These are phyloP conservation scores for Penicillium rolfsii DNA, from an alignment of 2,329 filamentous ascomycete genomes.

Conservation along the genomic window DNA sequence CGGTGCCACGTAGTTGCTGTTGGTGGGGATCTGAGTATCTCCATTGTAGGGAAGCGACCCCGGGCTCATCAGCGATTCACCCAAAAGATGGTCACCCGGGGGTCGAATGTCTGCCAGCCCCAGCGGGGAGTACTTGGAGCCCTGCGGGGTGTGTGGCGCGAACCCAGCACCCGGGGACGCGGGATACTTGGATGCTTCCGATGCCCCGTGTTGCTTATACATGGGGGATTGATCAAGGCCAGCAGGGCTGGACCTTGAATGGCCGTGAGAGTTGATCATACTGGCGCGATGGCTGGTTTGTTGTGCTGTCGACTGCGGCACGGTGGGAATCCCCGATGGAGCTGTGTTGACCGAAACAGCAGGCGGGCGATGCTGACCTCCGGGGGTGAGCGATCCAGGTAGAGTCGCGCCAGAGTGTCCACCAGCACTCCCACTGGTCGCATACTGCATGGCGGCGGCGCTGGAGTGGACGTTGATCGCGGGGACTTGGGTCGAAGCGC, in stretches of 20 bases:
- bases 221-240: constrained; percentile 59
- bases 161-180: constrained; percentile 49
- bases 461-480: constrained; percentile 64
- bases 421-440: constrained; percentile 42
- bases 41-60: constrained; percentile 66
- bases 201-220: constrained; percentile 65
- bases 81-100: constrained; percentile 77
- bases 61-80: constrained; percentile 68
- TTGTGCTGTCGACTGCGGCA: constrained; percentile 54
- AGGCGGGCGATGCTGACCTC: constrained; percentile 55
- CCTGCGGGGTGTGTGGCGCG: constrained; percentile 56
- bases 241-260: constrained; percentile 83
- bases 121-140: constrained; percentile 79
- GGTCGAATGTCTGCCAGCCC: constrained; percentile 91
- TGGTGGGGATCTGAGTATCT: constrained; percentile 67
- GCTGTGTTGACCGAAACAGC: constrained; percentile 60
- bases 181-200: constrained; percentile 69
- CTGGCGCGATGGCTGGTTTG: constrained; percentile 63
- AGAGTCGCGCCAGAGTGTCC: constrained; percentile 49
- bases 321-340: constrained; percentile 60
- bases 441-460: constrained; percentile 53
- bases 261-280: constrained; percentile 69
- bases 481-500: constrained; percentile 50
- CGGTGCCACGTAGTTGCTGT: constrained; percentile 90
- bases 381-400: constrained; percentile 65